Percentiles rank a stretch among this genome's conserved stretches.
These are phyloP conservation scores for Trichoderma sp. DNA, from an alignment of 2,329 filamentous ascomycete species.

Conservation along the genomic window DNA sequence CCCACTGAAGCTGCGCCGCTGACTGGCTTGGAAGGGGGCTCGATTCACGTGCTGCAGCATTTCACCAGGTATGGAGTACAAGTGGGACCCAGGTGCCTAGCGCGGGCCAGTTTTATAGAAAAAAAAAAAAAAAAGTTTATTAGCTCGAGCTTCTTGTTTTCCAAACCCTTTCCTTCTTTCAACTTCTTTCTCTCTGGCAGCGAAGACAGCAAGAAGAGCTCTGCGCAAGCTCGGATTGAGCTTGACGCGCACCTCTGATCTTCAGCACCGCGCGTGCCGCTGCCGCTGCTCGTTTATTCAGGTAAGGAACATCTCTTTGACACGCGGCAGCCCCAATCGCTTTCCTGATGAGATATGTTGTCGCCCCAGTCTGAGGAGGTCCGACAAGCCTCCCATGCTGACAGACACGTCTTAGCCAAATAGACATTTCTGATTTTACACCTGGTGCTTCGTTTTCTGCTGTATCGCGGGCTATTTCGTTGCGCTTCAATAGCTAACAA, in stretches of 20 bases:
- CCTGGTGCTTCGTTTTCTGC: constrained; percentile 26
- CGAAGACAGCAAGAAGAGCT: constrained; percentile 3
- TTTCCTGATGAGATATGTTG: constrained; percentile 49
- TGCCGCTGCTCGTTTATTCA: background rate
- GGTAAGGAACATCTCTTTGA: background rate
- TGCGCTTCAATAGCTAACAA: constrained; percentile 30
- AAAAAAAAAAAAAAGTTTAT: constrained; percentile 23
- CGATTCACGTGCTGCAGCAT: constrained; percentile 24
- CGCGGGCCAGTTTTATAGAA: constrained; percentile 2
- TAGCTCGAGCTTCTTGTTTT: constrained; percentile 7
- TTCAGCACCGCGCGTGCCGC: background rate
- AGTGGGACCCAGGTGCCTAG: constrained; percentile 14
- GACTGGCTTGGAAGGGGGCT: constrained; percentile 14
- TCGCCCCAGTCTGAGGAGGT: constrained; percentile 54
- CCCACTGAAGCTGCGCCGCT: constrained; percentile 3
- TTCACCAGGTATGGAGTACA: constrained; percentile 21
- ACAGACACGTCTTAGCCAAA: constrained; percentile 60
- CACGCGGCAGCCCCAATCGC: constrained; percentile 20
- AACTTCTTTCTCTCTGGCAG: background rate
- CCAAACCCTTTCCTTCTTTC: constrained; percentile 11
- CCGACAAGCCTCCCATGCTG: constrained; percentile 50
- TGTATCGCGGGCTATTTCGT: background rate
- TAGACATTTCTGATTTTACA: constrained; percentile 51
- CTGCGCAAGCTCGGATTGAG: constrained; percentile 2
- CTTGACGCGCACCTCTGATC: background rate